Base-by-base conservation (phyloP, 2,329 filamentous ascomycete genomes). In the Venturia pyrina region DNA sequence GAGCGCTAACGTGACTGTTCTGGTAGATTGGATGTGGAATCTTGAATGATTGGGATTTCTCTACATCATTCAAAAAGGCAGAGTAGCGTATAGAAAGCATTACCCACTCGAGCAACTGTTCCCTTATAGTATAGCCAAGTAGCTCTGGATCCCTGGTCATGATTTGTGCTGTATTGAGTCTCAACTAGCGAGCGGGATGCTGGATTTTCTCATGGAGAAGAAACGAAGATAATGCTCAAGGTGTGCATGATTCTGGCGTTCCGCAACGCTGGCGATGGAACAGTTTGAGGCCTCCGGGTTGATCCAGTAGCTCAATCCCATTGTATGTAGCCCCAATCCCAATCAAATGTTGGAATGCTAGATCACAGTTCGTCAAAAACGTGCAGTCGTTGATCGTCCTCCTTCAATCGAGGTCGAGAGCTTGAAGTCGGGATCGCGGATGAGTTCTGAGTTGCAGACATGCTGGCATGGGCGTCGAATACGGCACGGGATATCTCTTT, bases 21-120 rank as follows among this genome's bases (percentile, higher is more conserved):
- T 28, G 7, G 19, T 64, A 77, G 75, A 71, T 69, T 19, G 75
- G 75, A 1, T 73, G 70, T 37, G 75, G 76, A 7, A 73, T 76
- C 67, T 69, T 78, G n/a, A 78, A 78, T 64, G 71, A 76, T 65
- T 77, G 76, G 76, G 71, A 76, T 65, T 75, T 77, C 69, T 72
- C 63, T 21, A 48, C 67, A 57, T 41, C 32, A 8, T 7, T 37
- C 15, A 24, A 24, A 59, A 59, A 37, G 53, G 24, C 53, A 5
- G 53, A 37, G 53, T 59, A 59, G 53, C 5, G 15, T 17, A n/a
- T 57, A 11, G 50, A 57, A 57, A 13, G 17, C 1, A 7, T 34
- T 19, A 34, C 50, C 50, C 7, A 15, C 15, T 57, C 2, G 5
- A 24, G 50, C 24, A 6, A 17, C 15, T 19, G 32, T 17, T 19